Evolutionary conservation across 2,329 filamentous ascomycete genomes (phyloP).

Genomic region (Hypomyces rosellus): DNA sequence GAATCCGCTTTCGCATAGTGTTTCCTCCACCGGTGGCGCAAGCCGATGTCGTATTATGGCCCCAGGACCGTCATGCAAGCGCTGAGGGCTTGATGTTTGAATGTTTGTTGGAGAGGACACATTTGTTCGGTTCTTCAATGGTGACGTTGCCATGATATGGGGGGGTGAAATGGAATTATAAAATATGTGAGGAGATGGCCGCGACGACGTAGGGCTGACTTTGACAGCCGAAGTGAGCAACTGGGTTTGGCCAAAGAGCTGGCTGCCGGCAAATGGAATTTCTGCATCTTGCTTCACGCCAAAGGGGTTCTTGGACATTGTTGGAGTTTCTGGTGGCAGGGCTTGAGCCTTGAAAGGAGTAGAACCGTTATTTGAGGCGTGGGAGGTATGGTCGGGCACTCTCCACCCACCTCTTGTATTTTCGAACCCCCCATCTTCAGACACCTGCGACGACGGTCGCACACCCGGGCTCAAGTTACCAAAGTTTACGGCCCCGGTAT

Average conservation of each 20-base stretch:
- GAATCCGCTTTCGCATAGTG: conserved; percentile 19
- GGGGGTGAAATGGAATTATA: conserved; percentile 42
- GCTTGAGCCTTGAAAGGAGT: conserved; percentile 27
- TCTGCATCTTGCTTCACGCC: conserved; percentile 26
- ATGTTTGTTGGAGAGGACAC: conserved; percentile 39
- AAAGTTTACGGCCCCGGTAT: conserved; percentile 46
- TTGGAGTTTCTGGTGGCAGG: conserved; percentile 43
- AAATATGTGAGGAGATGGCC: conserved; percentile 47
- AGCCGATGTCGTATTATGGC: conserved; percentile 19
- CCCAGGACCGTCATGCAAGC: conserved; percentile 25
- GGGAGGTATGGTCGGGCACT: conserved; percentile 27
- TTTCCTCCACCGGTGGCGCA: conserved; percentile 18
- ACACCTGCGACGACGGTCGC: conserved; percentile 35
- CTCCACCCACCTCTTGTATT: conserved; percentile 35
- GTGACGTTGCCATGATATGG: conserved; percentile 39
- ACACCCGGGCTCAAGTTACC: conserved; percentile 29
- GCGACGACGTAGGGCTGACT: conserved; percentile 51
- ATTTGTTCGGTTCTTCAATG: conserved; percentile 43
- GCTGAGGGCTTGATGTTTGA: conserved; percentile 36
- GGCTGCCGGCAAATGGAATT: conserved; percentile 35
- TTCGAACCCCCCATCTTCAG: conserved; percentile 35
- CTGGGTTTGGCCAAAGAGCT: conserved; percentile 52
- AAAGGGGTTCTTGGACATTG: conserved; percentile 43
- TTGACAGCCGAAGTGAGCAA: conserved; percentile 46
- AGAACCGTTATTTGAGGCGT: conserved; percentile 21